Percentiles rank a stretch among this genome's conserved stretches.
phyloP scores from a whole-genome alignment of 2,329 filamentous ascomycete species.

The Xylaria sp. region DNA sequence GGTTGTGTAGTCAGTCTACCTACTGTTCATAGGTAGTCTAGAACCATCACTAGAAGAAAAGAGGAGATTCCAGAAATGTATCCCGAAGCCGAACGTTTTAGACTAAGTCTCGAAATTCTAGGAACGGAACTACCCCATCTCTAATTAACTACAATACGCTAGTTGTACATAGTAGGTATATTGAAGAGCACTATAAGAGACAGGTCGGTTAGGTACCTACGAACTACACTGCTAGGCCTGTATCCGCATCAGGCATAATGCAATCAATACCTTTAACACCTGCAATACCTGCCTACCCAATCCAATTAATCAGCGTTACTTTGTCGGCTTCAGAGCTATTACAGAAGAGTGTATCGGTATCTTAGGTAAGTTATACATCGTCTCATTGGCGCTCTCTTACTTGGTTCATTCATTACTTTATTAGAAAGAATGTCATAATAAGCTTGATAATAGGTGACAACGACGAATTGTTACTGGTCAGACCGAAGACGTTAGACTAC shows the following conservation, averaged over 20 bases:
- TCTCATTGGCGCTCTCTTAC: background rate
- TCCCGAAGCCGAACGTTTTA: conserved; percentile 10
- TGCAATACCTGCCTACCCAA: background rate
- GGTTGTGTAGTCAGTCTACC: background rate
- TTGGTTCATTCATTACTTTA: conserved; percentile 10
- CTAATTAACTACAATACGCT: background rate
- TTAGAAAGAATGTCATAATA: conserved; percentile 14
- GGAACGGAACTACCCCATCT: conserved; percentile 11
- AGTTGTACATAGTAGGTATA: background rate
- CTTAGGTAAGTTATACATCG: background rate
- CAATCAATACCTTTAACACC: no score
- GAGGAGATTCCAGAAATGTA: conserved; percentile 13
- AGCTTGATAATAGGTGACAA: conserved; percentile 5
- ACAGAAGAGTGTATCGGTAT: background rate
- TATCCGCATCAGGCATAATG: no score
- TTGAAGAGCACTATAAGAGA: background rate
- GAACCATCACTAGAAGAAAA: conserved; percentile 3
- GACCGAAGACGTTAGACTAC: conserved; percentile 11
- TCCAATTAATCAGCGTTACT: background rate
- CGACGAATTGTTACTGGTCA: conserved; percentile 6
- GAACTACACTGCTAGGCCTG: no score
- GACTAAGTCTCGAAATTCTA: conserved; percentile 8
- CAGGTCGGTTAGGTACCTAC: background rate
- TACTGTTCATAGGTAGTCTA: background rate
- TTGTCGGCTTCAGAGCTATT: background rate